Evolutionary conservation across 345 rosid species (phyloP), one percentile per base, ranked within the genome.

Genomic region (Salix udensis): DNA sequence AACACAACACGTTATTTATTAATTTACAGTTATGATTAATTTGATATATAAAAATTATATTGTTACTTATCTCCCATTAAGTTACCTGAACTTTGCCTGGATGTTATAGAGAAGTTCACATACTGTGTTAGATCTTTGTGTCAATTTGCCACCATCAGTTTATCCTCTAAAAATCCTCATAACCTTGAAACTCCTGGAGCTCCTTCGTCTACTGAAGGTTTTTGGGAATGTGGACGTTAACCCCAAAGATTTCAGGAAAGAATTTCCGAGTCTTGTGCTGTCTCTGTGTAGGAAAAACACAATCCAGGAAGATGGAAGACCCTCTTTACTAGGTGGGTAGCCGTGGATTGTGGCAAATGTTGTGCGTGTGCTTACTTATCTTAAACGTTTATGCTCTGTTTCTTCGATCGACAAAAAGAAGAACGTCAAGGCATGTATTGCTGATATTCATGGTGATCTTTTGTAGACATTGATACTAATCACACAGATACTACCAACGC

Each of bases 251-350:
- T 71, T 52, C 70, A 83, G 72, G 71, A 53, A 76, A 28, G 79
- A 78, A 48, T 40, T 72, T 69, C 87, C 55, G 81, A 87, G 67
- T 78, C 76, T 65, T 65, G 60, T 68, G 64, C n/a, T 6, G 44
- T 67, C 62, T 75, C 83, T 78, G 44, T 58, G 12, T 78, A 65
- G 74, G 85, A 85, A 60, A 77, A 81, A 58, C 68, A 21, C 18
- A 62, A 19, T 79, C 62, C 65, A 60, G 7, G 87, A 77, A 58
- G 42, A 70, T 62, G 13, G 46, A 74, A 81, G 79, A 39, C 48
- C 16, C 36, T 42, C 26, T 75, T 76, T 79, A 24, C 76, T 15
- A 8, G 85, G 86, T 86, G 77, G 78, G 82, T 70, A 36, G 26
- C 16, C 36, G 24, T 26, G 68, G 55, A 10, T 30, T 74, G 23